A percentile compares a stretch with the other conserved stretches of the same genome.
phyloP scores from a whole-genome alignment of 2,329 filamentous ascomycete species.

The Claviceps humidiphila region DNA sequence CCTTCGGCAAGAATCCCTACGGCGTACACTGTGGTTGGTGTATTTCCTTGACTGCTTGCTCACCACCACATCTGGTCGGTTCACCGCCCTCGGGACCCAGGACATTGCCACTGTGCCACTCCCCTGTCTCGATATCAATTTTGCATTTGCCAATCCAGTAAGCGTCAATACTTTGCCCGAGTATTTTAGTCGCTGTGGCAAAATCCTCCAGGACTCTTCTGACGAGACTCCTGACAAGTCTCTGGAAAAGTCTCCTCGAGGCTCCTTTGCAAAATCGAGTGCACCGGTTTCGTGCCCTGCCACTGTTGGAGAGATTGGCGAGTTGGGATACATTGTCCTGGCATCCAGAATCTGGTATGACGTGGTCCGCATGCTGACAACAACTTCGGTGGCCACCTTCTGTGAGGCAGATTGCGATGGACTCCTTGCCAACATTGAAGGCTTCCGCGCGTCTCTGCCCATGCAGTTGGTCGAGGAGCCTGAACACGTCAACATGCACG shows the following conservation, averaged over 20 bases:
- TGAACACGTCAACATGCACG: slow-evolving; percentile 47
- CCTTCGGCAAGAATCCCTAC: slow-evolving; percentile 47
- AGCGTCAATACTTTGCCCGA: slow-evolving; percentile 41
- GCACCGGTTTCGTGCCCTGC: slow-evolving; percentile 24
- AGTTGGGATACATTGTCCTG: slow-evolving; percentile 48
- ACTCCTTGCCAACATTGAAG: slow-evolving; percentile 41
- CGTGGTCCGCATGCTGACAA: slow-evolving; percentile 47
- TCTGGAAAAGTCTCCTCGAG: too few species aligned
- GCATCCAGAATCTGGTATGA: slow-evolving; percentile 49
- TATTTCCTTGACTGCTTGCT: slow-evolving; percentile 51
- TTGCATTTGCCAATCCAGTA: slow-evolving; percentile 47
- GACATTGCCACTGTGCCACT: slow-evolving; percentile 43
- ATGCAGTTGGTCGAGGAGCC: slow-evolving; percentile 49
- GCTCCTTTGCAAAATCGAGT: not conserved
- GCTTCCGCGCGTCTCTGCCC: slow-evolving; percentile 39
- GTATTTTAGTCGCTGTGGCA: slow-evolving; percentile 18
- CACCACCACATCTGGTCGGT: slow-evolving; percentile 47
- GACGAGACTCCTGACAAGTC: too few species aligned
- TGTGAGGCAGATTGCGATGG: slow-evolving; percentile 38
- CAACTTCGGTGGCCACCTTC: slow-evolving; percentile 36
- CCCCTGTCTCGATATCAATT: slow-evolving; percentile 49
- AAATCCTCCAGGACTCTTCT: too few species aligned
- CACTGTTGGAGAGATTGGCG: slow-evolving; percentile 39
- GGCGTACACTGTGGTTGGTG: slow-evolving; percentile 48
- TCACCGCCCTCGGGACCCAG: slow-evolving; percentile 39